Conservation (phyloP, 139 green algal genomes). For the Chloropicon primus region DNA sequence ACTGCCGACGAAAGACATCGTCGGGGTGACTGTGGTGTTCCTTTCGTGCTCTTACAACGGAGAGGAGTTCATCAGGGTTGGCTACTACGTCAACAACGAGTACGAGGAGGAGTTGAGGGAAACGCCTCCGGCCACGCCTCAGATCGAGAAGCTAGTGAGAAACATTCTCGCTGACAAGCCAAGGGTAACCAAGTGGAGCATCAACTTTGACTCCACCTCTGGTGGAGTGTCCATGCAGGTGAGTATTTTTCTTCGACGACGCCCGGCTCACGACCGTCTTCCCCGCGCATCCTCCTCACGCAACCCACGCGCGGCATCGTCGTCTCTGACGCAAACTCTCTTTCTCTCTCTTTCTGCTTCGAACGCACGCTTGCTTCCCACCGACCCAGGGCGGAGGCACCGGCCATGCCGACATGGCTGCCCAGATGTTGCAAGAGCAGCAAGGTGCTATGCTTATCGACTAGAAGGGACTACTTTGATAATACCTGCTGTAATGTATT, state of each 20-base stretch:
- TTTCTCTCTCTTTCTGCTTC: not conserved
- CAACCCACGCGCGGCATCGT: too few species aligned
- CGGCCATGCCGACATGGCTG: not conserved
- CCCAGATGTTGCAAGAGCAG: not conserved
- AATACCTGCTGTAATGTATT: too few species aligned
- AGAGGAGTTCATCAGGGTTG: slow-evolving; percentile 26
- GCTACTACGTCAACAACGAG: slow-evolving; percentile 95
- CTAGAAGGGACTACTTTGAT: too few species aligned
- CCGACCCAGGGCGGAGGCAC: too few species aligned
- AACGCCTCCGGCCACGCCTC: slow-evolving; percentile 51
- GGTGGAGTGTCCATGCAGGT: not conserved
- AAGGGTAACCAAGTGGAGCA: slow-evolving; percentile 74
- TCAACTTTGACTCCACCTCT: slow-evolving; percentile 27
- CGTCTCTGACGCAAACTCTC: too few species aligned
- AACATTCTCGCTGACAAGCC: slow-evolving; percentile 82
- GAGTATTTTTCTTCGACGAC: not conserved
- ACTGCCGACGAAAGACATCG: slow-evolving; percentile 44
- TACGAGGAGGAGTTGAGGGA: slow-evolving; percentile 80
- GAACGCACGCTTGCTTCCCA: too few species aligned
- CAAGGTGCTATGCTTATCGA: not conserved
- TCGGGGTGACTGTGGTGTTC: slow-evolving; percentile 88
- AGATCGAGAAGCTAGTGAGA: slow-evolving; percentile 47
- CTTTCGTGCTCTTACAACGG: slow-evolving; percentile 84
- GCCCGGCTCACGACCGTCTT: too few species aligned
- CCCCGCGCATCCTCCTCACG: too few species aligned